Percentiles rank a stretch among this genome's conserved stretches.
These are phyloP conservation scores for Lactarius quietus DNA, from an alignment of 768 basidiomycete species.

Conservation along the genomic window DNA sequence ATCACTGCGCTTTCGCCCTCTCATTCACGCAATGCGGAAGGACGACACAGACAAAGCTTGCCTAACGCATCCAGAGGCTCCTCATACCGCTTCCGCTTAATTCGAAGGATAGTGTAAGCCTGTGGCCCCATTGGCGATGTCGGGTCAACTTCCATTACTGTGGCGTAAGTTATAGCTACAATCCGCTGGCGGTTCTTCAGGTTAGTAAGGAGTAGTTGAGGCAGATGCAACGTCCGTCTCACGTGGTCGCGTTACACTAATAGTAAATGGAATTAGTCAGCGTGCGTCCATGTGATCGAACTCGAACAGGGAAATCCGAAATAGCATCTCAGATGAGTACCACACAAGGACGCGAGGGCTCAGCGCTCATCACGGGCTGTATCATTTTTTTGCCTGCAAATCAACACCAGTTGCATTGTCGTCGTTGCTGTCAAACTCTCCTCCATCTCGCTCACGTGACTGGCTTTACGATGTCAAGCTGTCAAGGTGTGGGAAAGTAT, in stretches of 20 bases:
- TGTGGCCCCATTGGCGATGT: slow-evolving; percentile 29
- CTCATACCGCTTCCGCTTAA: slow-evolving; percentile 79
- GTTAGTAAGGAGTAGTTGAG: background rate
- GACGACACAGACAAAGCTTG: slow-evolving; percentile 33
- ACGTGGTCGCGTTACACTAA: background rate
- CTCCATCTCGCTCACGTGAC: too few relatives aligned
- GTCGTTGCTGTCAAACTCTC: too few relatives aligned
- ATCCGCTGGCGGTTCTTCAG: background rate
- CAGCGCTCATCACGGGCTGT: too few relatives aligned
- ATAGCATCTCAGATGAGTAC: too few relatives aligned
- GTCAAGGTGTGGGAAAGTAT: too few relatives aligned
- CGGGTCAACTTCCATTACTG: slow-evolving; percentile 22
- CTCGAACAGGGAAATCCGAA: too few relatives aligned
- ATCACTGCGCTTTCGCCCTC: slow-evolving; percentile 43
- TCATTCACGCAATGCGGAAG: slow-evolving; percentile 13
- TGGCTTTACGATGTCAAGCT: too few relatives aligned
- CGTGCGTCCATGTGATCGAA: too few relatives aligned
- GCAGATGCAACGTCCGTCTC: background rate
- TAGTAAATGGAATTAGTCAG: too few relatives aligned
- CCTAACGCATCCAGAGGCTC: slow-evolving; percentile 81
- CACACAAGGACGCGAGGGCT: too few relatives aligned
- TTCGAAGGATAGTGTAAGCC: slow-evolving; percentile 69
- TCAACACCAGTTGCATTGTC: too few relatives aligned
- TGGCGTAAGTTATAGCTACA: background rate
- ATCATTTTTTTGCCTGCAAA: too few relatives aligned